A percentile compares a stretch with the other conserved stretches of the same genome.
Conservation (phyloP, 331 rosid species). For the Rhamnella rubrinervis region DNA sequence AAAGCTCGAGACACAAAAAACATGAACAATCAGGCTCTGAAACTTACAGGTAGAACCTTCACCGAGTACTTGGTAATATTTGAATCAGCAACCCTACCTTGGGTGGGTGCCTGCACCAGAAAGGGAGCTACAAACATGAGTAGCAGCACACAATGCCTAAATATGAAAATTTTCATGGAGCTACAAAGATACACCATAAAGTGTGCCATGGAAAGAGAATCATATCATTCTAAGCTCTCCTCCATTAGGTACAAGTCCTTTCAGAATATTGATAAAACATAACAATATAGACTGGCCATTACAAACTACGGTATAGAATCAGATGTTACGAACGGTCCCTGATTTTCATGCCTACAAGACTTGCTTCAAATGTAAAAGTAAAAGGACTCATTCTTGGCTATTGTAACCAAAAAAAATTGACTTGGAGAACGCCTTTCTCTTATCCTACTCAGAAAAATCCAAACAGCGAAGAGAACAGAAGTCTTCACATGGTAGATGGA, state of each 20-base stretch:
- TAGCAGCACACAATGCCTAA: background rate
- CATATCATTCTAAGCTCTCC: background rate
- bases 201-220: background rate
- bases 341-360: background rate
- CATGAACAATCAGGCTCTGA: conserved; percentile 10
- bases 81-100: conserved; percentile 72
- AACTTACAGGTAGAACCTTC: conserved; percentile 90
- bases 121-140: background rate
- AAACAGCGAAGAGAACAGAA: background rate
- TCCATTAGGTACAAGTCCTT: background rate
- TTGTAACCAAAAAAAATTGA: no score
- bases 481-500: background rate
- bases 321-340: background rate
- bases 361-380: background rate
- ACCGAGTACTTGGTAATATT: conserved; percentile 77
- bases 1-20: background rate
- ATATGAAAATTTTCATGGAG: background rate
- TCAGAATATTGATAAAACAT: background rate
- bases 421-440: background rate
- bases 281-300: background rate
- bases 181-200: background rate
- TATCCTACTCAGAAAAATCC: background rate
- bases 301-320: background rate
- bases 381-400: no score
- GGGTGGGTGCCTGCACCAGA: conserved; percentile 53